Conservation (phyloP, 495 filamentous ascomycete species). For the Bacidia rubella region DNA sequence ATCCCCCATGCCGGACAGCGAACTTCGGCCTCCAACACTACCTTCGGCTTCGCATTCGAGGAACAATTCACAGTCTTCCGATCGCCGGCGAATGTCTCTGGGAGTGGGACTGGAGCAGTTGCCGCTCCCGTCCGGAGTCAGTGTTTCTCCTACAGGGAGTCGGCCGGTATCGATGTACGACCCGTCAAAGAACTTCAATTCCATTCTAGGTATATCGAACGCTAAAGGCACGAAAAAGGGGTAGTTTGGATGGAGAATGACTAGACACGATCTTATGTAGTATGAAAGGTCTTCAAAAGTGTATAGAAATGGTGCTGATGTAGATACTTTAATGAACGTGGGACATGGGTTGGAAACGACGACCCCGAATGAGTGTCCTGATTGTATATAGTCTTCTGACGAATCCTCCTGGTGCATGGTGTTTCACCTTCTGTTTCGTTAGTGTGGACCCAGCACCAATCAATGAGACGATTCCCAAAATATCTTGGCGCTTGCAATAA, state of each 20-base stretch:
- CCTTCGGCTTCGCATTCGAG: slow-evolving; percentile 28
- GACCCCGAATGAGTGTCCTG: too few relatives aligned
- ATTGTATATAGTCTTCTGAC: too few relatives aligned
- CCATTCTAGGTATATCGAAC: slow-evolving; percentile 36
- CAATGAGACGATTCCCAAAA: neutral
- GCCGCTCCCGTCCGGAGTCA: slow-evolving; percentile 36
- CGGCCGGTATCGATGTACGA: slow-evolving; percentile 27
- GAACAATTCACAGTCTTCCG: slow-evolving; percentile 11
- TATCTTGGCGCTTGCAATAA: neutral
- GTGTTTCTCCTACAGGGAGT: slow-evolving; percentile 28
- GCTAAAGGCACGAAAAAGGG: slow-evolving; percentile 31
- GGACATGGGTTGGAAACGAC: too few relatives aligned
- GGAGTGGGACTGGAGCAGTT: slow-evolving; percentile 38
- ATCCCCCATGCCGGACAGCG: slow-evolving; percentile 23
- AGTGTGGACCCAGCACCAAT: neutral
- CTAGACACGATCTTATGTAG: neutral
- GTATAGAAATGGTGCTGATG: neutral
- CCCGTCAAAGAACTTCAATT: slow-evolving; percentile 40
- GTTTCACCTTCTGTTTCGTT: too few relatives aligned
- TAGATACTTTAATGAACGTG: neutral
- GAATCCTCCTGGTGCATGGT: too few relatives aligned
- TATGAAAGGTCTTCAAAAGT: neutral
- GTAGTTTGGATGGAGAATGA: neutral
- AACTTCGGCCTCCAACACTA: slow-evolving; percentile 21
- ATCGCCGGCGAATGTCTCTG: slow-evolving; percentile 28